These are phyloP conservation scores for Ambrosia artemisiifolia DNA, from an alignment of 129 eudicot species.

Conservation along the genomic window DNA sequence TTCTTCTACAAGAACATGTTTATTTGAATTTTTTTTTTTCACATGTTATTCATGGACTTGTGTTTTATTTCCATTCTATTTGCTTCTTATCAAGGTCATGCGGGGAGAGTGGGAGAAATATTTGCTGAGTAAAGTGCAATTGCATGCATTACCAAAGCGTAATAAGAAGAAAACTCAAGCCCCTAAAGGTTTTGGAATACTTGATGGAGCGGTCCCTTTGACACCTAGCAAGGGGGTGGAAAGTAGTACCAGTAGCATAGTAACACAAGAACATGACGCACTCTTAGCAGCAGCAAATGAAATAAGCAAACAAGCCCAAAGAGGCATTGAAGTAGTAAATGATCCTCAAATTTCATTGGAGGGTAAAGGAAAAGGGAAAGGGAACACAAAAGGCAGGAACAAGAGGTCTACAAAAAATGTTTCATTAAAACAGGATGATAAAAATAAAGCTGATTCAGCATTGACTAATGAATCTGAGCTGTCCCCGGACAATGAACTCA, in stretches of 20 bases:
- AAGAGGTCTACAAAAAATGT: slow-evolving; percentile 30
- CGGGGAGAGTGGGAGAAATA: slow-evolving; percentile 92
- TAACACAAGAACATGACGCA: slow-evolving; percentile 75
- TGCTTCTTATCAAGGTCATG: slow-evolving; percentile 55
- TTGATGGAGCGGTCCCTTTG: slow-evolving; percentile 54
- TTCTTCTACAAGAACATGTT: not conserved
- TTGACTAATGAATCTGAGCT: slow-evolving; percentile 27
- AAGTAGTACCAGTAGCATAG: slow-evolving; percentile 59
- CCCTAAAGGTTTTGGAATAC: slow-evolving; percentile 85
- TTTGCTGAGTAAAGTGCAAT: slow-evolving; percentile 84
- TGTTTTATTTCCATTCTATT: slow-evolving; percentile 5
- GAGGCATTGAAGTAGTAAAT: slow-evolving; percentile 35
- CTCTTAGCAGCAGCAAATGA: slow-evolving; percentile 78
- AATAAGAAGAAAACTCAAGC: slow-evolving; percentile 52
- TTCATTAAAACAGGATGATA: slow-evolving; percentile 21
- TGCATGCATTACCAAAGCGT: slow-evolving; percentile 64
- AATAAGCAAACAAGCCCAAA: slow-evolving; percentile 53
- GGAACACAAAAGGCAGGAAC: slow-evolving; percentile 38
- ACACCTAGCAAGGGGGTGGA: slow-evolving; percentile 62
- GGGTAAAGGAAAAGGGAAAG: slow-evolving; percentile 37
- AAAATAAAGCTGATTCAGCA: slow-evolving; percentile 22
- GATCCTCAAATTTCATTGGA: slow-evolving; percentile 27
- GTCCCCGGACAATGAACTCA: slow-evolving; percentile 28
- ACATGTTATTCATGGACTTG: not conserved
- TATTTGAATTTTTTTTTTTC: not conserved